Evolutionary conservation across 106 monocot genomes (phyloP).

Genomic region (Platanthera guangdongensis): DNA sequence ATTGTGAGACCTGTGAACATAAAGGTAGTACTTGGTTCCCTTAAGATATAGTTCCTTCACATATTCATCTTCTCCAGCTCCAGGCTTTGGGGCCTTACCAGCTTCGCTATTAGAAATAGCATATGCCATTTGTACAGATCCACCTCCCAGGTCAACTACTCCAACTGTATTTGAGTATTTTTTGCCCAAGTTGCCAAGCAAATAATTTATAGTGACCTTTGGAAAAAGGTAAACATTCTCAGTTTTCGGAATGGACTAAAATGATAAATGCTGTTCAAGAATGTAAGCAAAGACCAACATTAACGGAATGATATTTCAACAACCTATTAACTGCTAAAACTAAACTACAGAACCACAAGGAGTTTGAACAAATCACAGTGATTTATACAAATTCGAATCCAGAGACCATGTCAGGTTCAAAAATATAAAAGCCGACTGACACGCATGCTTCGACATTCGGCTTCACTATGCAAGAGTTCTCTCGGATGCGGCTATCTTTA

Average conservation of each 20-base stretch:
- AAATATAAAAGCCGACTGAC: no score
- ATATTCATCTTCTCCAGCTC: conserved; percentile 45
- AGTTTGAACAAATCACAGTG: no score
- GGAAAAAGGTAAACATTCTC: neutral
- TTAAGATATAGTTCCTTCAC: conserved; percentile 51
- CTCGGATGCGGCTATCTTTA: no score
- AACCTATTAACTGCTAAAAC: conserved; percentile 3
- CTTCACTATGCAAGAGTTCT: no score
- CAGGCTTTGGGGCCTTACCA: conserved; percentile 32
- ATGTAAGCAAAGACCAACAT: neutral
- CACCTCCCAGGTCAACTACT: conserved; percentile 68
- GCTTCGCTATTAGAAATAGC: conserved; percentile 66
- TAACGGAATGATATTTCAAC: neutral
- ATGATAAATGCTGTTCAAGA: neutral
- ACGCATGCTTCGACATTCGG: no score
- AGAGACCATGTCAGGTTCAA: no score
- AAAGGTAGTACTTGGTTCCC: conserved; percentile 54
- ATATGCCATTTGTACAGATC: conserved; percentile 81
- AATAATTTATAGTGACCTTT: conserved; percentile 67
- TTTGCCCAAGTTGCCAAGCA: conserved; percentile 50
- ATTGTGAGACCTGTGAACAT: conserved; percentile 57
- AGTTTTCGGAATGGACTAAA: neutral
- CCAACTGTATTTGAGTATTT: conserved; percentile 51
- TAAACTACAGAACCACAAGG: neutral
- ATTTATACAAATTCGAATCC: no score